Evolutionary conservation across 306 rosid genomes (phyloP), one percentile per base, ranked within the genome.

Genomic region (Crotalaria pallida): DNA sequence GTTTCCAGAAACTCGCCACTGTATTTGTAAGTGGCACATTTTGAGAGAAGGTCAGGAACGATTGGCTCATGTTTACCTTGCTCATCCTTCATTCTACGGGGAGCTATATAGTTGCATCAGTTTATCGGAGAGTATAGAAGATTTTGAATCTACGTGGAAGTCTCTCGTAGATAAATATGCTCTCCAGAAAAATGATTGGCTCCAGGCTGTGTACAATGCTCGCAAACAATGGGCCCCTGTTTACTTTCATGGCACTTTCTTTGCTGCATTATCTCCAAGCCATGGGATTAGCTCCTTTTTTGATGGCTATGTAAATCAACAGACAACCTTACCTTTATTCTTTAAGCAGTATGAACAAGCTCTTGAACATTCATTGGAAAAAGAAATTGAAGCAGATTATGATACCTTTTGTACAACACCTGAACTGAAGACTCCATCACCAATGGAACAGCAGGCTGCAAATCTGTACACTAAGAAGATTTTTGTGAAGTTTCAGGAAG

Each of bases 21-120:
- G 92, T 58, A 89, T 89, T 62, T 89, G 96, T 83, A 89, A 87
- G 81, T 89, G 96, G 96, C 96, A 89, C 77, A 89, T 89, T 64
- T 83, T 89, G 82, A 85, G 96, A 75, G 96, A 89, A 85, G 92
- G 92, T 52, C 96, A 87, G 73, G 90, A 87, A 83, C 80, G 96
- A 75, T 7, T 89, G 75, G 85, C 92, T 85, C 96, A 80, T 78
- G 72, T 81, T 66, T 85, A 87, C 85, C 88, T 85, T 73, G 87
- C 90, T 53, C 83, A 87, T 62, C 92, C 90, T 69, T 81, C 92
- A 55, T 85, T 87, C 65, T 83, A 87, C 13, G 87, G 90, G 8
- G 90, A 89, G 80, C 77, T 89, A 5, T 85, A 89, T 74, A 81
- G 88, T 75, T 89, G 92, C 77, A 80, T 89, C 80, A 89, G 80